These are phyloP conservation scores for Boletus reticuloceps DNA, from an alignment of 768 basidiomycete species.

Conservation along the genomic window DNA sequence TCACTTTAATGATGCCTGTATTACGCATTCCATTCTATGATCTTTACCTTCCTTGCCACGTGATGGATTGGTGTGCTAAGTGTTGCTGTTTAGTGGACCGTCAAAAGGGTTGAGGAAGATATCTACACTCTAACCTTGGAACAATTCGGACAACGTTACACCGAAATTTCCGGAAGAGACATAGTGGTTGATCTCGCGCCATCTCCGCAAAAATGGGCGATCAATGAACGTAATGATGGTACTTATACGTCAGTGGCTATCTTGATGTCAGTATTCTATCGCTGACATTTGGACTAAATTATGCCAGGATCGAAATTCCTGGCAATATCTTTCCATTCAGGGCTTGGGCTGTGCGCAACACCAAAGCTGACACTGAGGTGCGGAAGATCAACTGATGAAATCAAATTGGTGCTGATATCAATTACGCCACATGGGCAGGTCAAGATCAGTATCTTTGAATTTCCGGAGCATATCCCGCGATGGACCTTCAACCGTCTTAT, in stretches of 20 bases:
- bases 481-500: background rate
- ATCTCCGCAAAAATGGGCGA: background rate
- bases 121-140: background rate
- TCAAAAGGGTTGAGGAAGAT: background rate
- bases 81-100: background rate
- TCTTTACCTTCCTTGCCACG: background rate
- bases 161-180: rapidly evolving
- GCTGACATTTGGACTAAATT: too few species aligned
- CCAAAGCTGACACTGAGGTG: background rate
- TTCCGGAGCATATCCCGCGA: background rate
- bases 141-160: background rate
- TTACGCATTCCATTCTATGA: background rate
- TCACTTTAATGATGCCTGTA: background rate
- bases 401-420: background rate
- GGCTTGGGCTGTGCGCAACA: background rate
- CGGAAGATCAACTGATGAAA: background rate
- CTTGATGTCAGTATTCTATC: background rate
- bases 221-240: background rate
- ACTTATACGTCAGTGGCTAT: background rate
- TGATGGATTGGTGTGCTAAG: background rate
- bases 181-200: background rate
- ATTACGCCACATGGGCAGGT: background rate
- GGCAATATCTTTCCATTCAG: background rate
- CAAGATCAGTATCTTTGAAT: background rate
- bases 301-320: background rate